A percentile compares a stretch with the other conserved stretches of the same genome.
Evolutionary conservation across 2,329 filamentous ascomycete species (phyloP).

Genomic region (Amylocarpus encephaloides): DNA sequence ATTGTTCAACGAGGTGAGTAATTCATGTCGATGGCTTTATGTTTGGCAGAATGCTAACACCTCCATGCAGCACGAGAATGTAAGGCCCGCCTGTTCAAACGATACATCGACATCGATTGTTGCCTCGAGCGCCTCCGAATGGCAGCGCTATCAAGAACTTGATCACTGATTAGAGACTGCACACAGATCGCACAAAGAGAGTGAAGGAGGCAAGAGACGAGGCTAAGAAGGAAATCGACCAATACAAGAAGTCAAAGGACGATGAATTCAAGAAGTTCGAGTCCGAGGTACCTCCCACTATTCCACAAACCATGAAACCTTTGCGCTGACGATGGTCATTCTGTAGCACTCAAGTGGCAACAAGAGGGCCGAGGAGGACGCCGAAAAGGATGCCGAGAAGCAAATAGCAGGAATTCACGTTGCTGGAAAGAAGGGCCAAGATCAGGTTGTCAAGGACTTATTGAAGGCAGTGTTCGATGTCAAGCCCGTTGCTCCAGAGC

Average conservation of each 20-base stretch:
- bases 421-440: constrained; percentile 72
- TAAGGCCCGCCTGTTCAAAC: constrained; percentile 39
- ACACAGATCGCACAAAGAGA: constrained; percentile 81
- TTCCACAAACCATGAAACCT: neutral
- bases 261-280: constrained; percentile 94
- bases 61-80: constrained; percentile 77
- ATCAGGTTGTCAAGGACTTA: constrained; percentile 75
- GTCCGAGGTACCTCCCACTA: constrained; percentile 45
- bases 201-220: constrained; percentile 95
- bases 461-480: constrained; percentile 80
- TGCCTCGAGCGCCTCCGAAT: neutral
- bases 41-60: constrained; percentile 26
- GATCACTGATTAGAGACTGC: constrained; percentile 2
- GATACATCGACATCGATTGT: neutral
- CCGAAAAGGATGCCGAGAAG: constrained; percentile 71
- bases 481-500: constrained; percentile 58
- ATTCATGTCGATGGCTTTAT: neutral
- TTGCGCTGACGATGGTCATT: neutral
- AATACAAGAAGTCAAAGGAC: constrained; percentile 85
- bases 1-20: constrained; percentile 89
- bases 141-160: neutral
- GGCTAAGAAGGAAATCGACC: constrained; percentile 95
- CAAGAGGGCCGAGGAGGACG: constrained; percentile 71
- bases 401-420: constrained; percentile 78
- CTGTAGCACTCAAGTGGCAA: constrained; percentile 85